A percentile compares a stretch with the other conserved stretches of the same genome.
Evolutionary conservation across 2,329 filamentous ascomycete species (phyloP).

Genomic region (Daldinia eschscholtzii): DNA sequence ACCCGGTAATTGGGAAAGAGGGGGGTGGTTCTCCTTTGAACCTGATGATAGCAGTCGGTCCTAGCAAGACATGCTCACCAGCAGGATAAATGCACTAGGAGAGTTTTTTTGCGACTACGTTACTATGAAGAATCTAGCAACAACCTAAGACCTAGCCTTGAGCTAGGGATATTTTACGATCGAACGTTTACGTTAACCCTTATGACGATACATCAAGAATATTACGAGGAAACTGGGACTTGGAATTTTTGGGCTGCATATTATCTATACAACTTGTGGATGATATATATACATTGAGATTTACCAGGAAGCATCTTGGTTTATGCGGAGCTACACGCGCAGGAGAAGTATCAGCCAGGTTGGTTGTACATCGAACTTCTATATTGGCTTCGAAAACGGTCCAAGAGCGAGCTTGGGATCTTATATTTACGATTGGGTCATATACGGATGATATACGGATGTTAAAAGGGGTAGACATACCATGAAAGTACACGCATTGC

Average conservation of each 20-base stretch:
- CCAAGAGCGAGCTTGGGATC: conserved; percentile 7
- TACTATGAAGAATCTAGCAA: neutral
- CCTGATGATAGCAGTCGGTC: conserved; percentile 12
- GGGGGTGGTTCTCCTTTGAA: conserved; percentile 78
- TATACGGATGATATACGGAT: conserved; percentile 29
- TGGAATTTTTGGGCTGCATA: neutral
- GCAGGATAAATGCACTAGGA: neutral
- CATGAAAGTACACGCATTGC: conserved; percentile 49
- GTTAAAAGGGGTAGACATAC: conserved; percentile 14
- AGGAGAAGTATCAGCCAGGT: neutral
- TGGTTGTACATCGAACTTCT: conserved; percentile 6
- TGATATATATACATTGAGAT: conserved; percentile 11
- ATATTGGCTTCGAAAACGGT: conserved; percentile 1
- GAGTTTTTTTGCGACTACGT: neutral
- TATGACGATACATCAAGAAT: neutral
- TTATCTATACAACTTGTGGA: neutral
- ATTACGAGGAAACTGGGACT: neutral
- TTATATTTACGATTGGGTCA: neutral
- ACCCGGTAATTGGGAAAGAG: conserved; percentile 82
- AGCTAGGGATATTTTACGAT: neutral
- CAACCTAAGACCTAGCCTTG: neutral
- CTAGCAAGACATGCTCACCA: conserved; percentile 5
- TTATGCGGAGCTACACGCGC: neutral
- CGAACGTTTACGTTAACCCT: neutral
- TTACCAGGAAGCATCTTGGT: conserved; percentile 4